A percentile compares a stretch with the other conserved stretches of the same genome.
These are phyloP conservation scores for Camelina laxa DNA, from an alignment of 345 rosid genomes.

Conservation along the genomic window DNA sequence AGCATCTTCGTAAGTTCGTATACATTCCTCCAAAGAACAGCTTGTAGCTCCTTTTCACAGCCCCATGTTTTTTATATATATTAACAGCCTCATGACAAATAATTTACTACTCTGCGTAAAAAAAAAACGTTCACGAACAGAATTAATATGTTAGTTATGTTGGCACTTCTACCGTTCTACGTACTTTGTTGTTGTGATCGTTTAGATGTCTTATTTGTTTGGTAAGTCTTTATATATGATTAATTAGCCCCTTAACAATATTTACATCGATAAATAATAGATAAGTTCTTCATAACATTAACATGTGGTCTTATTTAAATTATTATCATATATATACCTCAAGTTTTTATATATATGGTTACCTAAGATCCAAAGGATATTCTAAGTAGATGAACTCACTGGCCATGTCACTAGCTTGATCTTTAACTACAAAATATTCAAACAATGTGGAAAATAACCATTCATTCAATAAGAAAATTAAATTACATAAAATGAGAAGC, in stretches of 20 bases:
- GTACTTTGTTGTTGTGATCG: not conserved
- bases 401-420: slow-evolving; percentile 21
- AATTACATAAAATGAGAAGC: slow-evolving; percentile 14
- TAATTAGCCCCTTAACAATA: not conserved
- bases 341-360: not conserved
- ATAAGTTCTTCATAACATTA: not conserved
- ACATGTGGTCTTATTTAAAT: slow-evolving; percentile 9
- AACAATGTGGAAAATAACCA: slow-evolving; percentile 20
- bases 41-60: not conserved
- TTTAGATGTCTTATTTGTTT: not conserved
- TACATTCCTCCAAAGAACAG: not conserved
- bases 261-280: not conserved
- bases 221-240: not conserved
- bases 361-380: slow-evolving; percentile 28
- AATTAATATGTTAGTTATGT: not conserved
- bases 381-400: slow-evolving; percentile 14
- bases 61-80: not conserved
- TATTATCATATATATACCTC: not conserved
- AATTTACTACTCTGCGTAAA: not conserved
- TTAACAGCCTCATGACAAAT: not conserved
- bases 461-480: not conserved
- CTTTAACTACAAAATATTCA: slow-evolving; percentile 31
- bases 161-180: not conserved
- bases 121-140: not conserved
- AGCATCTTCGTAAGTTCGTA: not conserved